Base-by-base conservation (phyloP, 2,329 filamentous ascomycete species). In the Pyrenophora tritici-repentis region DNA sequence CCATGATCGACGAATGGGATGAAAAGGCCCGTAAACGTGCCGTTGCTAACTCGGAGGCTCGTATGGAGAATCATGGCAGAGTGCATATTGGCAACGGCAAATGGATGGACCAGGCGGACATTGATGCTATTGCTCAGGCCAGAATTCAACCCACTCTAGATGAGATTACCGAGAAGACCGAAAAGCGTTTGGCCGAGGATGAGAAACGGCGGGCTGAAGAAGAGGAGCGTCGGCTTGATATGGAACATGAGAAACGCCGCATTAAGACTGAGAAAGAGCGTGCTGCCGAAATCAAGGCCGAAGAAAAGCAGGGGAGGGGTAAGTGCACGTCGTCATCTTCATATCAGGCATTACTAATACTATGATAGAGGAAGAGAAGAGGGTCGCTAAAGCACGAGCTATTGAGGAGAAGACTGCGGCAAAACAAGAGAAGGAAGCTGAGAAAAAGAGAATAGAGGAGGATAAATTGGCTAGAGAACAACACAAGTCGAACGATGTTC, bases 61-160 rank as follows among this genome's bases (percentile, higher is more conserved):
- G 84, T n/a, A 78, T 82, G 65, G 75, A 81, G 50, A 81, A 83
- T 41, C 77, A 83, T 37, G 81, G 83, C 42, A 80, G 77, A 64
- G 76, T 84, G 60, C 82, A 94, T 57, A 84, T 97, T 47, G 92
- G 93, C 4, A 87, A 88, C 37, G 90, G 91, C 6, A 90, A 84
- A 65, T 91, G 86, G 65, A 86, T 97, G 78, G 84, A 91, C 32
- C 85, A 88, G 61, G 80, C 84, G 4, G 89, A 91, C 40, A 85
- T 97, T 13, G 86, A 97, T 57, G 85, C 84, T 5, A 89, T 96
- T 59, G 92, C 92, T 2, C 82, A 85, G 10, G 84, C 82, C 38
- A 85, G 87, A 59, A 83, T 97, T 13, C 89, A 93, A 70, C 92
- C 92, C 4, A 85, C 94, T 0, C 73, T 97, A 5, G 87, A 96